phyloP scores from a whole-genome alignment of 2,329 filamentous ascomycete genomes.

The Sporothrix luriei region DNA sequence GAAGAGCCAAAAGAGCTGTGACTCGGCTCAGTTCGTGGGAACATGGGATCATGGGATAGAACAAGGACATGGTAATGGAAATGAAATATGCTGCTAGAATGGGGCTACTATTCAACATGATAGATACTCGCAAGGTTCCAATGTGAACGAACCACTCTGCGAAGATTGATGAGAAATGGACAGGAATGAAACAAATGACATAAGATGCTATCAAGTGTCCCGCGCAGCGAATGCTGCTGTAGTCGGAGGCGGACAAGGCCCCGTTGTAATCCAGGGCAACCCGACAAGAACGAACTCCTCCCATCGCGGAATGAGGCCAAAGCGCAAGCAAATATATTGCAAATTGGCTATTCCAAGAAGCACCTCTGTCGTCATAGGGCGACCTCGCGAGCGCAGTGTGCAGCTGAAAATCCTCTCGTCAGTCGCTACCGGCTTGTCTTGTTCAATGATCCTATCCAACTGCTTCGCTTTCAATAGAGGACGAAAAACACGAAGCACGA shows the following conservation, averaged over 20 bases:
- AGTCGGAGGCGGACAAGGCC: conserved; percentile 11
- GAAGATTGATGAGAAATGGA: neutral
- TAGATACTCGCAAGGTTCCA: neutral
- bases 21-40: neutral
- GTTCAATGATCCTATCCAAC: neutral
- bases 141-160: neutral
- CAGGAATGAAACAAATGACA: conserved; percentile 16
- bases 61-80: neutral
- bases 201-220: neutral
- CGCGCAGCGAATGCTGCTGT: neutral
- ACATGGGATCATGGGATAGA: neutral
- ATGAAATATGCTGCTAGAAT: neutral
- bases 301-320: neutral
- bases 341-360: too few species aligned
- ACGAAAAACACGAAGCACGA: neutral
- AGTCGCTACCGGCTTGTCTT: neutral
- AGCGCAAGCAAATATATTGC: neutral
- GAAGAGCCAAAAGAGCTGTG: neutral
- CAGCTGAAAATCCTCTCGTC: neutral
- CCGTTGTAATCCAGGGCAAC: neutral
- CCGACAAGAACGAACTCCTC: neutral
- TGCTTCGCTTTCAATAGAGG: conserved; percentile 3
- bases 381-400: neutral
- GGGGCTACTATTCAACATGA: conserved; percentile 16
- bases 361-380: conserved; percentile 6